Base-by-base conservation (phyloP, 2,329 filamentous ascomycete genomes). In the Cercospora zeina region DNA sequence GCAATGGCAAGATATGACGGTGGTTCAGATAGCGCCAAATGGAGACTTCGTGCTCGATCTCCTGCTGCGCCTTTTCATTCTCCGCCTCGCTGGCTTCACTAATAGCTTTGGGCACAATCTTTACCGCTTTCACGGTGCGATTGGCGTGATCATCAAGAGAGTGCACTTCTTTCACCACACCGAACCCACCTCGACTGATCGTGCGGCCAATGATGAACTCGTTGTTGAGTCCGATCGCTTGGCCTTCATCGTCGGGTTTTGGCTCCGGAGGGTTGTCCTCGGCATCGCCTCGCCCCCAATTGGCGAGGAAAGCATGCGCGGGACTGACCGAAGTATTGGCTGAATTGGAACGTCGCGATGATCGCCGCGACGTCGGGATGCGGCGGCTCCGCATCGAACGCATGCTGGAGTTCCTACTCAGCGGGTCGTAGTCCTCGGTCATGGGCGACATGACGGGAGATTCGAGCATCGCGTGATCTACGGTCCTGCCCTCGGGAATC, bases 131-230 rank as follows among this genome's bases (percentile, higher is more conserved):
- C n/a, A 82, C 79, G 45, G 81, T 77, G 39, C 82, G 81, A 54
- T 80, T 76, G 33, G 81, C 82, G 19, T 68, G 62, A 36, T 66
- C 64, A 55, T 84, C 81, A 50, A 88, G 82, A 59, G 85, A 87
- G 63, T 81, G 85, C 7, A 87, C 86, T 74, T 89, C 86, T 69
- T 87, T 88, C 34, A 89, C 85, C 1, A 84, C 79, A 65, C 85
- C 87, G 73, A 89, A 89, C 3, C 87, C 87, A 27, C 87, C 87
- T 65, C 80, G 84, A 2, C 85, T 87, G 62, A 89, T 85, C 63
- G 85, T 82, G 66, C 86, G 85, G 53, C 87, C 87, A 56, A 89
- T 83, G 33, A 89, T 84, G 72, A 88, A 89, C 65, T 87, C 84
- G 57, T 82, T 77, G 45, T 79, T 70, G 51, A 80, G 81, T 45